Evolutionary conservation across 2,329 filamentous ascomycete genomes (phyloP).

Genomic region (Albophoma yamanashiensis): DNA sequence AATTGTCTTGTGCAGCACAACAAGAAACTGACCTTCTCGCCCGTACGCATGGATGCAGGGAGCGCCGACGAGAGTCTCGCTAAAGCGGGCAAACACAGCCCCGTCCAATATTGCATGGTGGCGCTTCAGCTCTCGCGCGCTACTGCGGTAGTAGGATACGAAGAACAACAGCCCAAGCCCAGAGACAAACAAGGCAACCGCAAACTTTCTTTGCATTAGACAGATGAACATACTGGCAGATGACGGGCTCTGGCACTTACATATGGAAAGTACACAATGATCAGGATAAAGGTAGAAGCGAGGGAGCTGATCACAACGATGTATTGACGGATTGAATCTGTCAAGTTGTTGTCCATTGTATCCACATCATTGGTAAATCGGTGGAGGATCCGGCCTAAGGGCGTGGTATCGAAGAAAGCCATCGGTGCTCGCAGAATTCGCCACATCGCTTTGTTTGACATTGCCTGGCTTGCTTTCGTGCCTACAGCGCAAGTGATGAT

Average conservation of each 20-base stretch:
- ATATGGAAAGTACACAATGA: slow-evolving; percentile 89
- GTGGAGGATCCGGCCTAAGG: slow-evolving; percentile 87
- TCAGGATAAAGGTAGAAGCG: slow-evolving; percentile 72
- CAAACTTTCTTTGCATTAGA: neutral
- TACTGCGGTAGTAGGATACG: slow-evolving; percentile 81
- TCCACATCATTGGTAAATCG: slow-evolving; percentile 93
- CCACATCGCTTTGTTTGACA: slow-evolving; percentile 71
- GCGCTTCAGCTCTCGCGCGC: slow-evolving; percentile 87
- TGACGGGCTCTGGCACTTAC: neutral
- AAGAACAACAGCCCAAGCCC: slow-evolving; percentile 55
- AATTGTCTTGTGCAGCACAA: slow-evolving; percentile 59
- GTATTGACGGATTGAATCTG: slow-evolving; percentile 87
- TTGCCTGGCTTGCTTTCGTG: slow-evolving; percentile 69
- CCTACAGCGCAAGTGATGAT: slow-evolving; percentile 67
- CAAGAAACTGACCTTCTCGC: slow-evolving; percentile 62
- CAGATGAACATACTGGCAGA: neutral
- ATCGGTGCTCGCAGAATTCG: slow-evolving; percentile 60
- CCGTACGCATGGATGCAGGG: slow-evolving; percentile 86
- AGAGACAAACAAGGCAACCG: slow-evolving; percentile 41
- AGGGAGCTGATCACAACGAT: slow-evolving; percentile 77
- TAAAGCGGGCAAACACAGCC: slow-evolving; percentile 80
- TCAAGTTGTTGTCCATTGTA: slow-evolving; percentile 88
- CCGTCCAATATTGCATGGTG: slow-evolving; percentile 86
- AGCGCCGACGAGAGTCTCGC: slow-evolving; percentile 75
- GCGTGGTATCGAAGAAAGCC: slow-evolving; percentile 97